These are phyloP conservation scores for Aspergillus ibericus DNA, from an alignment of 2,329 filamentous ascomycete species.

Conservation along the genomic window DNA sequence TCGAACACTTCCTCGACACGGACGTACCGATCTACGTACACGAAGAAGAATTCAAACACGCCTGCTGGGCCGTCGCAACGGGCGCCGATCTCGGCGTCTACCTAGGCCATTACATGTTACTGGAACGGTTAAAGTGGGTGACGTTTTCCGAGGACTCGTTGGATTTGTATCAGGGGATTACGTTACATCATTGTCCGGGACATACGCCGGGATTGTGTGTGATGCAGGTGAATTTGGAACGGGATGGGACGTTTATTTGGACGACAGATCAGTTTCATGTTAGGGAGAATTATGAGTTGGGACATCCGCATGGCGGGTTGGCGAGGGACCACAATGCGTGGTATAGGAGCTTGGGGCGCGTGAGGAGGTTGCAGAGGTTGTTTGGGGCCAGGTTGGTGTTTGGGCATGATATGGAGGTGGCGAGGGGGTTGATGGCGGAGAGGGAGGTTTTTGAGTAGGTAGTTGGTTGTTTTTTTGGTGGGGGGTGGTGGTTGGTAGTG, in stretches of 20 bases:
- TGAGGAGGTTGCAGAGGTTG: constrained; percentile 32
- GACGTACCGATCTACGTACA: constrained; percentile 50
- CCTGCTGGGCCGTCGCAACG: constrained; percentile 48
- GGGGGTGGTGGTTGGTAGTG: background rate
- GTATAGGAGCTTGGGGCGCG: constrained; percentile 26
- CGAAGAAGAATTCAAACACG: constrained; percentile 49
- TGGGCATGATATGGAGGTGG: constrained; percentile 30
- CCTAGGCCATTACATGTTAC: constrained; percentile 36
- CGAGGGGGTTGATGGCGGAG: background rate
- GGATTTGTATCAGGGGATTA: constrained; percentile 44
- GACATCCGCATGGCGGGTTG: constrained; percentile 38
- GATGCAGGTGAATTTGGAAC: constrained; percentile 39
- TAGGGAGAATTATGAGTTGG: constrained; percentile 39
- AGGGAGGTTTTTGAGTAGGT: constrained; percentile 8
- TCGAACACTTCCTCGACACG: constrained; percentile 47
- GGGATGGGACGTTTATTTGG: constrained; percentile 42
- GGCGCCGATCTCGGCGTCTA: constrained; percentile 44
- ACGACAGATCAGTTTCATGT: constrained; percentile 45
- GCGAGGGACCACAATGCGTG: constrained; percentile 10
- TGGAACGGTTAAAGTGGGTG: constrained; percentile 44
- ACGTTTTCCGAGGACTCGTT: constrained; percentile 43
- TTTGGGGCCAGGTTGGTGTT: constrained; percentile 34
- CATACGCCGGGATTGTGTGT: constrained; percentile 39
- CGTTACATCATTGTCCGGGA: constrained; percentile 37
- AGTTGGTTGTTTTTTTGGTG: background rate